Evolutionary conservation across 2,329 filamentous ascomycete genomes (phyloP).

Genomic region (Claviceps sp.): DNA sequence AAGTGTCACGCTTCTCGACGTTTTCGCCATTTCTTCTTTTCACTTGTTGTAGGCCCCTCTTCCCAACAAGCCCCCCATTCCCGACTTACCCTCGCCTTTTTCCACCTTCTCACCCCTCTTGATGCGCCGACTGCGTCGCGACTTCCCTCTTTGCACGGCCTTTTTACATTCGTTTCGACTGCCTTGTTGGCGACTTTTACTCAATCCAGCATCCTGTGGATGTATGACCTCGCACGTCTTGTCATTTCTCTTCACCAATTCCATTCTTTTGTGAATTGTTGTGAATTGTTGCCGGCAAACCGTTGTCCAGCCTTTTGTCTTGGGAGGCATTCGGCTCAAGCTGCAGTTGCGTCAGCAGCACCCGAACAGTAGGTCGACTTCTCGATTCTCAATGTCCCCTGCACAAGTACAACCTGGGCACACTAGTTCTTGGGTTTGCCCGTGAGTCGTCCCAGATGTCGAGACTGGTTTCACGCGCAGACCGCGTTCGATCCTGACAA

Average conservation of each 20-base stretch:
- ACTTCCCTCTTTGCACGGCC: slow-evolving; percentile 4
- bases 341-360: background rate
- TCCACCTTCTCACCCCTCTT: background rate
- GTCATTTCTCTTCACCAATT: background rate
- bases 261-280: background rate
- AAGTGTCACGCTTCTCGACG: background rate
- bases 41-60: background rate
- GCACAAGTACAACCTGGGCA: background rate
- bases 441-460: background rate
- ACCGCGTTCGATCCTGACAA: background rate
- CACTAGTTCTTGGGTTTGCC: background rate
- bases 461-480: background rate
- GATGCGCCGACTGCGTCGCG: slow-evolving; percentile 4
- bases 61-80: background rate
- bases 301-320: background rate
- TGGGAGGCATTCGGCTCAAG: background rate
- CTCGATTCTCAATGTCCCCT: background rate
- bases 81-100: background rate
- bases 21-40: background rate
- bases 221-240: background rate
- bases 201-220: slow-evolving; percentile 3
- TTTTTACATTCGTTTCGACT: background rate
- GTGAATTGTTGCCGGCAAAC: slow-evolving; percentile 1
- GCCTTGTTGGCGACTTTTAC: slow-evolving; percentile 1
- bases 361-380: background rate